Evolutionary conservation across 225 moss, liverwort and hornwort genomes (phyloP), one percentile per base, ranked within the genome.

Genomic region (Pleurozium schreberi): DNA sequence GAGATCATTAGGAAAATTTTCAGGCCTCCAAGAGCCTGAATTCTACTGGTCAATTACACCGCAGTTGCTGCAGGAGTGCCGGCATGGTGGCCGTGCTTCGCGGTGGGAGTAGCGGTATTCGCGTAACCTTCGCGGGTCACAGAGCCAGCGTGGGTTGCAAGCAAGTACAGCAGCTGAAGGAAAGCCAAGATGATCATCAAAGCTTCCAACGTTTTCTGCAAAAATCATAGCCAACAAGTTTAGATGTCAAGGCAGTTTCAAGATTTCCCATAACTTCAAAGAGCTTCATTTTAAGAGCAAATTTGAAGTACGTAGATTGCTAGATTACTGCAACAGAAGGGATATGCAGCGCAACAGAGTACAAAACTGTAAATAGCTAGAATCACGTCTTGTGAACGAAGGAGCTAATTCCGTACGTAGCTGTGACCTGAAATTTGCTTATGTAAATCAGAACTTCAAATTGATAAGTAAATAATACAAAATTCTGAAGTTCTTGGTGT

Each of bases 31-130:
- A n/a, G n/a, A n/a, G n/a, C n/a, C 36, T 30, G 31, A 6, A 57
- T 69, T 77, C 8, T 21, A n/a, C 53, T 43, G 15, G 33, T 58
- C n/a, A n/a, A n/a, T 87, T 81, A 94, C 18, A 94, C 93, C 14
- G 92, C 94, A 7, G 92, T 62, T 25, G 93, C 92, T 8, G 88
- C 92, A 67, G 94, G 85, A 12, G 93, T 94, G 47, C 93, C 94
- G n/a, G n/a, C n/a, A 34, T 93, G 83, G 27, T 88, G 81, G 2
- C 88, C 86, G 57, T 88, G 71, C 86, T 90, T 91, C 60, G 62
- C 89, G 18, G 31, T 89, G 2, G 92, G 81, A 19, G 84, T 33
- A 14, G 21, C 69, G 21, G 70, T 84, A 28, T 93, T 90, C 5
- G 85, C 71, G 23, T 90, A 91, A 3, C 91, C 91, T 0, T 88